Base-by-base conservation (phyloP, 129 eudicot genomes). In the Flaveria linearis region DNA sequence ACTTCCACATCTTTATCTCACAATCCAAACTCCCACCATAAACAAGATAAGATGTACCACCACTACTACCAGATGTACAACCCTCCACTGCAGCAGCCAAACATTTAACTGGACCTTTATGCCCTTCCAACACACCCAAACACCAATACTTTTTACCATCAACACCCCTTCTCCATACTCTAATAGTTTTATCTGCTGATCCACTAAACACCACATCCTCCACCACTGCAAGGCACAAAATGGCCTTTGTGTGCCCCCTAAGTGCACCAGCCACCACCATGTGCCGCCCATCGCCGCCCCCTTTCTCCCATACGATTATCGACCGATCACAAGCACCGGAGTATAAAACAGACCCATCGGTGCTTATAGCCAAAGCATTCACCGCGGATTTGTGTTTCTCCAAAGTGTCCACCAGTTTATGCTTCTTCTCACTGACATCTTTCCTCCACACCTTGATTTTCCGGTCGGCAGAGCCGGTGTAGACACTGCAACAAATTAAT, bases 271-370 rank as follows among this genome's bases (percentile, higher is more conserved):
- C 87, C 68, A 89, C 97, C 84, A 70, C 85, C 91, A 91, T 84
- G 15, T 78, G 76, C 18, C 74, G 75, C 9, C 81, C 84, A 13
- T 65, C 87, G 0, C 72, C 76, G 13, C 75, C 73, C 9, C 45
- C 79, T 39, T 78, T 91, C 45, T 88, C 96, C 98, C 98, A 94
- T 51, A 94, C 98, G 3, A 94, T 75, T 22, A 94, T 84, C 49
- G 97, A 94, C 76, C 97, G 73, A 66, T 94, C 98, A 71, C 97
- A 94, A 0, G 96, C 98, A 47, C 98, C 98, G 0, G 98, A 94
- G 45, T 90, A 94, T 17, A 94, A 49, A 8, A 94, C 80, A 15
- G 81, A 80, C 39, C 90, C 97, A 62, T 88, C 96, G 2, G 53
- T 49, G 76, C 91, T 91, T n/a, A 94, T 68, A 0, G 88, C 96